Base-by-base conservation (phyloP, 805 yeast species). In the Komagataella phaffii region DNA sequence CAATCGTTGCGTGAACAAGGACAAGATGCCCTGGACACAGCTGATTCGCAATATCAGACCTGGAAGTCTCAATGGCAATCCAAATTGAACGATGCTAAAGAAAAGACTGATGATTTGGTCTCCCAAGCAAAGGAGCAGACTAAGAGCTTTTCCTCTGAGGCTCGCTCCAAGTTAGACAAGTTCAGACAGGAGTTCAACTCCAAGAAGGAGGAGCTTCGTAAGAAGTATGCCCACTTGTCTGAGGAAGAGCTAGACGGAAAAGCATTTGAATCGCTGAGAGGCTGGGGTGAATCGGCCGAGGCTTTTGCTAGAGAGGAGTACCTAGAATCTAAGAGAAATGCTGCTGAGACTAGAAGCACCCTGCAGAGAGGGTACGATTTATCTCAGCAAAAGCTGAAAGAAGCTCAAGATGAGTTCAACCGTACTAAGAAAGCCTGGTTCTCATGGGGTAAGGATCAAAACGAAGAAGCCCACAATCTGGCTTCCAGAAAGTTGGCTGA, bases 391-490 rank as follows among this genome's bases (percentile, higher is more conserved):
- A 56, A 59, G n/a, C 52, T 58, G 3, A 61, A 62, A 10, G 70
- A 65, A 44, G 68, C 72, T 23, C 63, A 65, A 52, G 58, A 63
- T 48, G 61, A 68, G 36, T 60, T 69, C 10, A 63, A 64, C 7
- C 56, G 64, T 6, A 58, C 63, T 18, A 58, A 66, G 45, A 58
- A 59, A 19, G 61, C 64, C 18, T 70, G 76, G 75, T 65, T 64
- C 54, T 53, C 60, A 7, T 70, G 72, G 68, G 71, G 74, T 17
- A 59, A 64, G 47, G 24, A 64, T 24, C 65, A 70, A 61, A 61
- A 66, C 48, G 61, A 65, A 49, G 71, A 70, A 45, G 58, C 69
- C 17, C 60, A 63, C 30, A 10, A 14, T 8, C 14, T 30, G 40
- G 40, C 40, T 10, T 30, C 40, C 10, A 14, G 10, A 30, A 30